A percentile compares a stretch with the other conserved stretches of the same genome.
Evolutionary conservation across 108 stramenopile genomes (phyloP).

Genomic region (Epipyxis sp.): DNA sequence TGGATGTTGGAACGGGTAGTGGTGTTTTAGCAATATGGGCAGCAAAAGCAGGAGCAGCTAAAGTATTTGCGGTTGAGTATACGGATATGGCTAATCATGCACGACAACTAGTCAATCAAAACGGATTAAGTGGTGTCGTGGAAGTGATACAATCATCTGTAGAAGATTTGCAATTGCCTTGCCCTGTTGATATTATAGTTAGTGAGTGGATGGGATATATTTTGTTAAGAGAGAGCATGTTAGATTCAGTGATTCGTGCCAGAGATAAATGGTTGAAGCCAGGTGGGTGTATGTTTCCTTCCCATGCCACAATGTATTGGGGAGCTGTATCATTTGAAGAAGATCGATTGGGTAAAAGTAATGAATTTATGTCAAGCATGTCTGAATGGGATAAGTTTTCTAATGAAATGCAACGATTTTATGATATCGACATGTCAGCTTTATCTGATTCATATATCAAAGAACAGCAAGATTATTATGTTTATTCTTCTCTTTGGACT

Average conservation of each 20-base stretch:
- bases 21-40: constrained; percentile 95
- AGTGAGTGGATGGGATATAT: constrained; percentile 99
- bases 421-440: constrained; percentile 82
- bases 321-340: constrained; percentile 86
- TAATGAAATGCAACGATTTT: constrained; percentile 71
- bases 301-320: constrained; percentile 85
- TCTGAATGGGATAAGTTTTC: constrained; percentile 81
- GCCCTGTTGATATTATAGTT: constrained; percentile 86
- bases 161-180: constrained; percentile 53
- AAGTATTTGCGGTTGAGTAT: constrained; percentile 81
- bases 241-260: constrained; percentile 86
- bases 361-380: constrained; percentile 78
- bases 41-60: constrained; percentile 88
- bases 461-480: constrained; percentile 90
- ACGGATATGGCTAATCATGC: constrained; percentile 97
- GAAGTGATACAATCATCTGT: constrained; percentile 84
- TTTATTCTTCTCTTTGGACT: constrained; percentile 81
- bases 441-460: constrained; percentile 77
- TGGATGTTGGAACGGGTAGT: constrained; percentile 97
- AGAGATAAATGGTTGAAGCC: constrained; percentile 62
- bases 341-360: constrained; percentile 67
- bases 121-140: constrained; percentile 83
- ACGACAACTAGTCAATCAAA: constrained; percentile 75
- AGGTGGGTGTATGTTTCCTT: constrained; percentile 91
- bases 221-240: constrained; percentile 89